phyloP scores from a whole-genome alignment of 805 yeast species.

The Yarrowia divulgata region DNA sequence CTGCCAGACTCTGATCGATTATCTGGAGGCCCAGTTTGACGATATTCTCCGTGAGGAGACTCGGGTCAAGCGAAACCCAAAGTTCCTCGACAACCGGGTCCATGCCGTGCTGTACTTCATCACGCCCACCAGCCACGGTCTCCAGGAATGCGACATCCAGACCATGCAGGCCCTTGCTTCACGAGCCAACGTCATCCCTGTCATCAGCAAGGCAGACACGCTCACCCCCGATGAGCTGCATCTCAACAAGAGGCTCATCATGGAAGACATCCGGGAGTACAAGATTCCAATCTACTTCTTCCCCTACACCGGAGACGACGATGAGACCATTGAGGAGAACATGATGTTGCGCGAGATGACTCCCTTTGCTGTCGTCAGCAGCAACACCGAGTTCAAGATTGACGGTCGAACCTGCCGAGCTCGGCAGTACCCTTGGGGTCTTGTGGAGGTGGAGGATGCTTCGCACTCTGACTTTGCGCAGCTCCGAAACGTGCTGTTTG shows the following conservation, averaged over 20 bases:
- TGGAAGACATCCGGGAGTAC: slow-evolving; percentile 74
- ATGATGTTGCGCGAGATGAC: slow-evolving; percentile 55
- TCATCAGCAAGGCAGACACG: slow-evolving; percentile 85
- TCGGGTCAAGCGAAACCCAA: slow-evolving; percentile 82
- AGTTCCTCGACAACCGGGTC: slow-evolving; percentile 75
- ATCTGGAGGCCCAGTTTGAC: slow-evolving; percentile 74
- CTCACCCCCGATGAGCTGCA: slow-evolving; percentile 78
- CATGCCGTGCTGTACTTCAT: slow-evolving; percentile 84
- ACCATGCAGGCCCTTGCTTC: slow-evolving; percentile 79
- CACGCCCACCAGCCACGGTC: slow-evolving; percentile 59
- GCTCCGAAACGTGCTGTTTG: slow-evolving; percentile 73
- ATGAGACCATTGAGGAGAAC: slow-evolving; percentile 52
- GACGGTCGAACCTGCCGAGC: slow-evolving; percentile 55
- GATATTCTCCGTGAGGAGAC: slow-evolving; percentile 81
- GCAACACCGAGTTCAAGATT: slow-evolving; percentile 52
- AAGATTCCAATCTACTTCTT: slow-evolving; percentile 77
- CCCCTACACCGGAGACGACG: slow-evolving; percentile 55
- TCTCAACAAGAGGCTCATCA: slow-evolving; percentile 74
- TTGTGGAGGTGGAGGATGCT: slow-evolving; percentile 57
- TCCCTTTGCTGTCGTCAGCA: slow-evolving; percentile 71
- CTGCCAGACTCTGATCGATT: slow-evolving; percentile 58
- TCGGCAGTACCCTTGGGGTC: slow-evolving; percentile 73
- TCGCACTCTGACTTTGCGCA: slow-evolving; percentile 52
- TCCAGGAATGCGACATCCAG: slow-evolving; percentile 75
- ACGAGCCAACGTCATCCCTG: slow-evolving; percentile 84